Evolutionary conservation across 2,329 filamentous ascomycete genomes (phyloP).

Genomic region (Alternaria burnsii): DNA sequence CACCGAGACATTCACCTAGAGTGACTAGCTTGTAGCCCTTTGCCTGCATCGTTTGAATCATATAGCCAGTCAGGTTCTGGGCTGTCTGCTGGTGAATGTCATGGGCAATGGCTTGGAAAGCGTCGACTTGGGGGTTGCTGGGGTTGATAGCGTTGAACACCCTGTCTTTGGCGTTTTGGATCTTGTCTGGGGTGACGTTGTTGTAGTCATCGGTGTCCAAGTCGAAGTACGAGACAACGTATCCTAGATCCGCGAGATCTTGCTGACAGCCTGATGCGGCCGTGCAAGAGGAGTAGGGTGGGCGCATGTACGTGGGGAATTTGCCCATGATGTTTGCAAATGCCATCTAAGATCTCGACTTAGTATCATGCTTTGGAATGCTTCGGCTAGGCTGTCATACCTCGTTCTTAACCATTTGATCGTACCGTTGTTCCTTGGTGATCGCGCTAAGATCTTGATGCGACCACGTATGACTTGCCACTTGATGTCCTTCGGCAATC

Average conservation of each 20-base stretch:
- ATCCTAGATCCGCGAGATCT: conserved; percentile 58
- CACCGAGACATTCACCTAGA: conserved; percentile 57
- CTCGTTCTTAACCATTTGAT: conserved; percentile 63
- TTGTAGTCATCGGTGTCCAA: conserved; percentile 62
- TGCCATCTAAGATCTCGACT: conserved; percentile 51
- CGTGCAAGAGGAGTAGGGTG: conserved; percentile 58
- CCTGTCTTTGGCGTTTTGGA: conserved; percentile 46
- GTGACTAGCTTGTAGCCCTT: conserved; percentile 56
- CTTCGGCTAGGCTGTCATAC: not conserved
- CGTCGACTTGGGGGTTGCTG: conserved; percentile 30
- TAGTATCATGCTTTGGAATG: not conserved
- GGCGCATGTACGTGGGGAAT: conserved; percentile 64
- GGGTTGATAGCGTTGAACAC: conserved; percentile 54
- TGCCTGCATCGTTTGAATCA: conserved; percentile 49
- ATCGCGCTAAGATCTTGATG: conserved; percentile 60
- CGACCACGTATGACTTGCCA: conserved; percentile 67
- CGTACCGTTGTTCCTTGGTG: conserved; percentile 54
- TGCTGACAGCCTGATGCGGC: conserved; percentile 46
- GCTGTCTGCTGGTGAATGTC: conserved; percentile 58
- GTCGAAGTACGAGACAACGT: conserved; percentile 68
- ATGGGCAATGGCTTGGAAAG: conserved; percentile 63
- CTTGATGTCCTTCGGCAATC: conserved; percentile 64
- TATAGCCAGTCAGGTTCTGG: conserved; percentile 51
- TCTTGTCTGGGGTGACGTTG: conserved; percentile 40
- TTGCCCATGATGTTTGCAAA: conserved; percentile 63